These are phyloP conservation scores for Pseudogymnoascus sp. DNA, from an alignment of 2,329 filamentous ascomycete species.

Conservation along the genomic window DNA sequence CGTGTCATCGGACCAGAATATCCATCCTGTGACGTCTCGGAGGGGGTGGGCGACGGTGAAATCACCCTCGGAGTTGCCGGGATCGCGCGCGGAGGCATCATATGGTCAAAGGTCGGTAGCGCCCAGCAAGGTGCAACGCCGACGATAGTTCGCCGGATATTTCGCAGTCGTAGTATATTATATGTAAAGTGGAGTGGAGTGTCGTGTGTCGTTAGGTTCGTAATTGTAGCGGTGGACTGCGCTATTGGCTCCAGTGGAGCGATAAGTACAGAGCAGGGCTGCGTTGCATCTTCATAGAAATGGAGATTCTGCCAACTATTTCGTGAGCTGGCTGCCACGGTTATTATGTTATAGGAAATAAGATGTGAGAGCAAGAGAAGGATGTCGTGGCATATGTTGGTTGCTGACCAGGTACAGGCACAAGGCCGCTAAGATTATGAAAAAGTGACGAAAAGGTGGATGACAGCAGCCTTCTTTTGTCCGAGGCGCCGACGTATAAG, in stretches of 20 bases:
- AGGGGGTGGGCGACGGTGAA: slow-evolving; percentile 73
- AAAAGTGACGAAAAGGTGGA: slow-evolving; percentile 2
- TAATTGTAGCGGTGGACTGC: slow-evolving; percentile 23
- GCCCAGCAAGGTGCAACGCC: slow-evolving; percentile 48
- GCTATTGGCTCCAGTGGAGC: slow-evolving; percentile 50
- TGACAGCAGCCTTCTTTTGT: not conserved
- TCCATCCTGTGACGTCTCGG: slow-evolving; percentile 47
- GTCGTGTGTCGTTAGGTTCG: slow-evolving; percentile 42
- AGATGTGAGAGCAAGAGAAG: not conserved
- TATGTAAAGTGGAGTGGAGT: slow-evolving; percentile 38
- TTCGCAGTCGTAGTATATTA: slow-evolving; percentile 40
- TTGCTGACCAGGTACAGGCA: slow-evolving; percentile 13
- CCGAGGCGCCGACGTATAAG: not conserved
- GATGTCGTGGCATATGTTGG: slow-evolving; percentile 7
- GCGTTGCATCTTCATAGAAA: slow-evolving; percentile 44
- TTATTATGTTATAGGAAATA: not conserved
- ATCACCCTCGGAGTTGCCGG: slow-evolving; percentile 81
- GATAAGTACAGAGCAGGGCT: slow-evolving; percentile 42
- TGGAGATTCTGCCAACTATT: not conserved
- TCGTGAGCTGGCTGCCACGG: not conserved
- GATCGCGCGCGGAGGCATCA: slow-evolving; percentile 38
- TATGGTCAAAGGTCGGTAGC: slow-evolving; percentile 48
- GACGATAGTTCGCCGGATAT: slow-evolving; percentile 42
- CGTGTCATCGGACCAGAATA: slow-evolving; percentile 71
- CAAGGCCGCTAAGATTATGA: not conserved